A percentile compares a stretch with the other conserved stretches of the same genome.
Conservation (phyloP, 768 basidiomycete genomes). For the Trametes meyenii region DNA sequence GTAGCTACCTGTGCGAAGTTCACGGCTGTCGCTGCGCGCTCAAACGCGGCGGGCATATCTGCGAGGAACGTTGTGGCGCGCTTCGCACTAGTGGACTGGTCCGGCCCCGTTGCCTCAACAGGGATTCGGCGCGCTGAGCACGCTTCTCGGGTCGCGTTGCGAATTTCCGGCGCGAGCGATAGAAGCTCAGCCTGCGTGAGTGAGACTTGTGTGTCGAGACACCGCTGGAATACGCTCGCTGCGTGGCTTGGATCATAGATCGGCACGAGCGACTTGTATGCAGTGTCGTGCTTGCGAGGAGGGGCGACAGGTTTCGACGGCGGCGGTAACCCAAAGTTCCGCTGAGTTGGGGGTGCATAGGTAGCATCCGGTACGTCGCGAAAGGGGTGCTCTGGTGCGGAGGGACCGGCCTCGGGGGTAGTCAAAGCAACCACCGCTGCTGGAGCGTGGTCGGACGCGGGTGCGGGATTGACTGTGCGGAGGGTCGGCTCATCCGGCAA, state of each 20-base stretch:
- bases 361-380: not conserved
- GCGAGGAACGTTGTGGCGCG: slow-evolving; percentile 2
- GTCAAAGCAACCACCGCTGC: not conserved
- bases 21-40: not conserved
- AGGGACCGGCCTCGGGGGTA: slow-evolving; percentile 7
- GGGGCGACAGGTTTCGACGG: not conserved
- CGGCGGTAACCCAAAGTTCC: not conserved
- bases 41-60: not conserved
- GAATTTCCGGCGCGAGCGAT: slow-evolving; percentile 10
- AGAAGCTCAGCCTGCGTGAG: slow-evolving; percentile 7
- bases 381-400: slow-evolving; percentile 7
- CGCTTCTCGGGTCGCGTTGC: slow-evolving; percentile 1
- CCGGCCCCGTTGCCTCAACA: no score
- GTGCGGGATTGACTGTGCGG: not conserved
- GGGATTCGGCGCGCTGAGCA: slow-evolving; percentile 6
- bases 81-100: no score
- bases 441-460: not conserved
- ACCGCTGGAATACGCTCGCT: not conserved
- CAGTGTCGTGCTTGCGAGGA: not conserved
- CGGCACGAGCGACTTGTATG: slow-evolving; percentile 3
- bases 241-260: slow-evolving; percentile 6
- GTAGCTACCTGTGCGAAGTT: not conserved
- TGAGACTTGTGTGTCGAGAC: not conserved
- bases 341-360: not conserved
- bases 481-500: not conserved